Conservation (phyloP, 2,329 filamentous ascomycete genomes). For the Epichloe festucae region DNA sequence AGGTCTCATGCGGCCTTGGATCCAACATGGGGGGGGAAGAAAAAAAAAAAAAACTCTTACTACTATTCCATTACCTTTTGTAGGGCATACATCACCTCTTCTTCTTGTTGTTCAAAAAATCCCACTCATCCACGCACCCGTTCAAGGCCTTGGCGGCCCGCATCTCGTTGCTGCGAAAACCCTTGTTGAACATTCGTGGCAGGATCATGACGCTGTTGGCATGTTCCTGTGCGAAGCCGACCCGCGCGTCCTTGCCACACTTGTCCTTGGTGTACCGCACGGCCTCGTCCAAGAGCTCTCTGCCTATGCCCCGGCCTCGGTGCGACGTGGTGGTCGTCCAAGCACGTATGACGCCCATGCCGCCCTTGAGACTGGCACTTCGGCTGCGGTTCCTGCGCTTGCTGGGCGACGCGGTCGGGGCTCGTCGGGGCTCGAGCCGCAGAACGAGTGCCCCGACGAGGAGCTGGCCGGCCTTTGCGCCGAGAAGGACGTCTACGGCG, state of each 20-base stretch:
- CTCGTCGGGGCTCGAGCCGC: constrained; percentile 39
- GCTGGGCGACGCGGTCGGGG: constrained; percentile 9
- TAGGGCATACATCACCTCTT: constrained; percentile 26
- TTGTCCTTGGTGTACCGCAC: constrained; percentile 53
- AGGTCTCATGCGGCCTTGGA: neutral
- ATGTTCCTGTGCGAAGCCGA: constrained; percentile 66
- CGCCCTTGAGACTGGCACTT: constrained; percentile 35
- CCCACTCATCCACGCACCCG: constrained; percentile 35
- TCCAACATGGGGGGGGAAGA: neutral
- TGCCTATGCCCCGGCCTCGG: constrained; percentile 58
- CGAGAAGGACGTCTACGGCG: constrained; percentile 47
- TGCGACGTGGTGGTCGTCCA: constrained; percentile 68
- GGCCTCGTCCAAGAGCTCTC: constrained; percentile 59
- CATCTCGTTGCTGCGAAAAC: constrained; percentile 45
- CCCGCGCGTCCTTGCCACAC: constrained; percentile 52
- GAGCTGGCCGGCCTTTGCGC: constrained; percentile 53
- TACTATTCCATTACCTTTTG: neutral
- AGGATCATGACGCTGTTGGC: constrained; percentile 58
- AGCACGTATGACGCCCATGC: constrained; percentile 60
- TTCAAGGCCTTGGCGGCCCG: constrained; percentile 42
- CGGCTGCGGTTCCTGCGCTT: constrained; percentile 25
- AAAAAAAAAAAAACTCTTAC: neutral
- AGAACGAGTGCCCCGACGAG: constrained; percentile 62
- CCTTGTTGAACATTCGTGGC: constrained; percentile 47
- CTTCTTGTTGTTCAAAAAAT: constrained; percentile 32